Evolutionary conservation across 331 rosid species (phyloP).

Genomic region (Pyracantha coccinea): DNA sequence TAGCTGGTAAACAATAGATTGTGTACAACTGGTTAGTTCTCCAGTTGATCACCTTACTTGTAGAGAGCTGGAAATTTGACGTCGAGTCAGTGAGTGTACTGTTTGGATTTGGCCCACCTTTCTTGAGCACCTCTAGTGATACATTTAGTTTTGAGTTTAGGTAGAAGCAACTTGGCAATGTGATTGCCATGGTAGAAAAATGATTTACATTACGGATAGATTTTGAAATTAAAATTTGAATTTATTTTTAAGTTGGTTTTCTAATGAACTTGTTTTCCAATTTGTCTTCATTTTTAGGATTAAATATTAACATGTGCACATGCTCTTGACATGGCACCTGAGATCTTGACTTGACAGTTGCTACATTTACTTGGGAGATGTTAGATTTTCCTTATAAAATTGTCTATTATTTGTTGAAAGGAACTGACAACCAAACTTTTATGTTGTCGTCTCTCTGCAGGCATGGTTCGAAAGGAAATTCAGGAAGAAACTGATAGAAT

Average conservation of each 20-base stretch:
- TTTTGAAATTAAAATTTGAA: neutral
- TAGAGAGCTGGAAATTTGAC: conserved; percentile 5
- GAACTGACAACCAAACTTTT: neutral
- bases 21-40: neutral
- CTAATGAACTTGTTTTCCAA: neutral
- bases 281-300: neutral
- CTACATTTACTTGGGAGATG: neutral
- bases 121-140: neutral
- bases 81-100: neutral
- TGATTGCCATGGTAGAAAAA: neutral
- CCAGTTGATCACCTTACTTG: neutral
- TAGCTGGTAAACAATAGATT: neutral
- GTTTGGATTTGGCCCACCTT: neutral
- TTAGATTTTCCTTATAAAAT: neutral
- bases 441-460: conserved; percentile 30
- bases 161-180: neutral
- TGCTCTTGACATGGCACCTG: neutral
- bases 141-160: neutral
- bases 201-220: neutral
- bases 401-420: conserved; percentile 3
- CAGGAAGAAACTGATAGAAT: conserved; percentile 90
- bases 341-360: neutral
- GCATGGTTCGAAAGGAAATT: conserved; percentile 71
- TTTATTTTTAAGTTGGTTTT: neutral
- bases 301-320: neutral